Evolutionary conservation across 768 basidiomycete genomes (phyloP).

Genomic region (Mycena capillaripes): DNA sequence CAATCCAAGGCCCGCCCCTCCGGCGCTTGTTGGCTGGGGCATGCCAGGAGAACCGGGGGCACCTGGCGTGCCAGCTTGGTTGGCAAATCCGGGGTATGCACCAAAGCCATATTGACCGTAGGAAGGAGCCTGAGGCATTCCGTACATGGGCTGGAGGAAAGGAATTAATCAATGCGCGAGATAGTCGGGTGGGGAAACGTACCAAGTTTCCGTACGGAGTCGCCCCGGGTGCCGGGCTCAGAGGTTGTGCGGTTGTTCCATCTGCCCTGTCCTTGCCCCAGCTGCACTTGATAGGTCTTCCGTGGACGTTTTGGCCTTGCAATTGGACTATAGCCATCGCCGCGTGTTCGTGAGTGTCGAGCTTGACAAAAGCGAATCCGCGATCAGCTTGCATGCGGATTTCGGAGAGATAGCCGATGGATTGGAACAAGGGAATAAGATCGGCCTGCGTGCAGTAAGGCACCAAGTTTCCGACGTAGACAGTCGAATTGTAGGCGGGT

Average conservation of each 20-base stretch:
- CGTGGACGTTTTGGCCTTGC: conserved; percentile 97
- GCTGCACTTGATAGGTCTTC: conserved; percentile 96
- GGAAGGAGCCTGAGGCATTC: conserved; percentile 85
- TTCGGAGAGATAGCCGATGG: conserved; percentile 98
- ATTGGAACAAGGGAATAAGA: conserved; percentile 97
- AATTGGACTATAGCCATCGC: conserved; percentile 98
- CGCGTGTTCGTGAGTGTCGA: conserved; percentile 98
- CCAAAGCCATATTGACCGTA: conserved; percentile 88
- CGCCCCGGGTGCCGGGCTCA: conserved; percentile 74
- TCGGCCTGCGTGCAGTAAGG: conserved; percentile 98
- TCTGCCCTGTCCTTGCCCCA: conserved; percentile 98
- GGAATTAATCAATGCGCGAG: conserved; percentile 14
- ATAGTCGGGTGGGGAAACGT: conserved; percentile 44
- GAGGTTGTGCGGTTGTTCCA: conserved; percentile 69
- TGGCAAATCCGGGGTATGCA: conserved; percentile 80
- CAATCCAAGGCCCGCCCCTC: conserved; percentile 67
- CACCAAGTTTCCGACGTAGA: conserved; percentile 98
- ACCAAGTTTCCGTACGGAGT: conserved; percentile 89
- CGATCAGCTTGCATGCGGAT: conserved; percentile 99
- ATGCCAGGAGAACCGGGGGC: conserved; percentile 71
- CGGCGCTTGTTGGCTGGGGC: conserved; percentile 67
- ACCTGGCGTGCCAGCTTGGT: conserved; percentile 65
- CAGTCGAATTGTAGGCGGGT: conserved; percentile 93
- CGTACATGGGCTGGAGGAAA: conserved; percentile 82
- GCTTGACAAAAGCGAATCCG: conserved; percentile 98